Base-by-base conservation (phyloP, 2,329 filamentous ascomycete genomes). In the Pseudogymnoascus pannorum region DNA sequence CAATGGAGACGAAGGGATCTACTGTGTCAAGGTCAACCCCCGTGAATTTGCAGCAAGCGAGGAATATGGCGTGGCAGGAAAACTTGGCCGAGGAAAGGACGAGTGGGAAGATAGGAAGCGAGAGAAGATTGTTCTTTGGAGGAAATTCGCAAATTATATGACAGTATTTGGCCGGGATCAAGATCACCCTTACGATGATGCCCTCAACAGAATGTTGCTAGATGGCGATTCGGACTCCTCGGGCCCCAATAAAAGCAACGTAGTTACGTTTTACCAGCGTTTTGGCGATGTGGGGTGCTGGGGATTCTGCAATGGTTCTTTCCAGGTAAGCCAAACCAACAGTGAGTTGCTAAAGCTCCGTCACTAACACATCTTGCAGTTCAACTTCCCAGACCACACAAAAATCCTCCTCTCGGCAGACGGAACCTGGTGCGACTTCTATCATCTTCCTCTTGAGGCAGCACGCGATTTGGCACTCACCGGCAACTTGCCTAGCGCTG, bases 361-460 rank as follows among this genome's bases (percentile, higher is more conserved):
- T 57, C 62, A 38, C 60, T 70, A 62, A 71, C 29, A 51, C 44
- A 31, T 18, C 31, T 29, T 62, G 24, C 66, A 91, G 83, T 89
- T 93, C 75, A 93, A 94, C 75, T 94, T 94, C 73, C 89, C 90
- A 2, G 90, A 94, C 67, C 90, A 94, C 72, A 93, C 90, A 63
- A 94, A 94, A 75, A 83, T 94, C 60, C 87, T 93, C 11, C 76
- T 94, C 24, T 89, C 91, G 62, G 77, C 87, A 1, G 83, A 87
- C 29, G 89, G 88, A n/a, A 84, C 81, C 1, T 88, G 86, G 79
- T 87, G 88, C 67, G 87, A 90, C 71, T 91, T 92, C 71, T 89
- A 89, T 76, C 87, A 90, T 69, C 82, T 92, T 18, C 84, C 88
- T 0, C 77, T 84, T n/a, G 84, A 88, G 62, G 89, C 88, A 0